Conservation (phyloP, 805 yeast genomes). For the Candida loeiensis region DNA sequence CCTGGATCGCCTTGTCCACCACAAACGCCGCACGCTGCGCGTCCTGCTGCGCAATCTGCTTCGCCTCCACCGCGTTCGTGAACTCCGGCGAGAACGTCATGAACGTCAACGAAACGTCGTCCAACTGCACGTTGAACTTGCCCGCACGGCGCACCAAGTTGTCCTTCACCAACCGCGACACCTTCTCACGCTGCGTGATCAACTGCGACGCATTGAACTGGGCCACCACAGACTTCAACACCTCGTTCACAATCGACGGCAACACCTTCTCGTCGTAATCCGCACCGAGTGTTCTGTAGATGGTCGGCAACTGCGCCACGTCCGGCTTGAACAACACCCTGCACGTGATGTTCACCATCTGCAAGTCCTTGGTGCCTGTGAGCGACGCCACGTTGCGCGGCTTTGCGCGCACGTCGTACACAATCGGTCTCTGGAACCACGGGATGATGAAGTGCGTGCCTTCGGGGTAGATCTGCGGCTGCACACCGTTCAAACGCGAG, state of each 20-base stretch:
- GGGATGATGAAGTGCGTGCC: constrained; percentile 95
- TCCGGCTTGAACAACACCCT: constrained; percentile 93
- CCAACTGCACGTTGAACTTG: constrained; percentile 80
- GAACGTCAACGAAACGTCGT: constrained; percentile 92
- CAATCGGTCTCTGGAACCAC: constrained; percentile 89
- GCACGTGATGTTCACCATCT: constrained; percentile 99
- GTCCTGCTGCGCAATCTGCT: constrained; percentile 98
- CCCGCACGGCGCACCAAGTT: constrained; percentile 87
- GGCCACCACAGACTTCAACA: constrained; percentile 92
- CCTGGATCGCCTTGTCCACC: constrained; percentile 96
- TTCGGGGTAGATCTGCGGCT: constrained; percentile 77
- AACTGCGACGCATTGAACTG: constrained; percentile 98
- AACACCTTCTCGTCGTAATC: constrained; percentile 97
- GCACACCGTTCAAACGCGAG: constrained; percentile 82
- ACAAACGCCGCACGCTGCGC: constrained; percentile 97
- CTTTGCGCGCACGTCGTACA: constrained; percentile 94
- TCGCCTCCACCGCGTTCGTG: constrained; percentile 96
- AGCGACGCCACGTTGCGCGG: constrained; percentile 94
- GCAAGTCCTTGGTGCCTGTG: constrained; percentile 97
- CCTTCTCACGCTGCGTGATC: constrained; percentile 98
- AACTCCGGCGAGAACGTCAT: constrained; percentile 99
- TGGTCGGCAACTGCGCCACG: constrained; percentile 69
- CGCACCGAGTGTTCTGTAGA: constrained; percentile 86
- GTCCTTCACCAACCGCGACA: constrained; percentile 86
- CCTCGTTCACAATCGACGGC: constrained; percentile 98